A percentile compares a stretch with the other conserved stretches of the same genome.
Conservation (phyloP, 352 stramenopile genomes). For the Thalassiosira exigua region DNA sequence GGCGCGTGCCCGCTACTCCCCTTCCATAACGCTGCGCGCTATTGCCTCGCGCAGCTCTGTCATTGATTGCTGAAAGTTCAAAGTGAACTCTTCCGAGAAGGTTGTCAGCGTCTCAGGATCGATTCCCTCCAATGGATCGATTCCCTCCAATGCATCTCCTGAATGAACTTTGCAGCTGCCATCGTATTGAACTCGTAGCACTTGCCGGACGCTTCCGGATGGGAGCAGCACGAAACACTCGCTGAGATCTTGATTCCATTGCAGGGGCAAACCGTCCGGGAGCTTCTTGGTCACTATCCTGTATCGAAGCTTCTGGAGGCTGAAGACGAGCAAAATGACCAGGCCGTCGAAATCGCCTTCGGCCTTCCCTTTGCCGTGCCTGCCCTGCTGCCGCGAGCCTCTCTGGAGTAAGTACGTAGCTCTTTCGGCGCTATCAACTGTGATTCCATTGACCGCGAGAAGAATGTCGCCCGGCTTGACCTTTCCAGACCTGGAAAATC, state of each 20-base stretch:
- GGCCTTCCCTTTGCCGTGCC: not conserved
- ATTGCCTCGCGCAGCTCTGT: not conserved
- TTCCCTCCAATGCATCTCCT: not conserved
- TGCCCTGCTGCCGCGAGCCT: not conserved
- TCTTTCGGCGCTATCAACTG: not conserved
- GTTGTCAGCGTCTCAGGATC: no score
- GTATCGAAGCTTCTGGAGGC: not conserved
- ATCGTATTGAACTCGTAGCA: not conserved
- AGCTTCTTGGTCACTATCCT: slow-evolving; percentile 2
- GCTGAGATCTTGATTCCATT: not conserved
- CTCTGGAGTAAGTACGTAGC: not conserved
- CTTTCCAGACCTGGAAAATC: not conserved
- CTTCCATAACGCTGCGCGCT: no score
- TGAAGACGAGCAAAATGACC: slow-evolving; percentile 8
- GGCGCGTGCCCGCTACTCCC: no score
- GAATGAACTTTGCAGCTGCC: not conserved
- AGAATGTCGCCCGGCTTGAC: slow-evolving; percentile 15
- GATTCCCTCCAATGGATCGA: not conserved
- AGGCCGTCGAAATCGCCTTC: not conserved
- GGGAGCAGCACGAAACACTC: not conserved
- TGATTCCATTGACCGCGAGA: slow-evolving; percentile 5
- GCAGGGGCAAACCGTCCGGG: not conserved
- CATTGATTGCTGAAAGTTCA: not conserved
- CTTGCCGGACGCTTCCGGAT: not conserved
- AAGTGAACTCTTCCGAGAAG: not conserved